Evolutionary conservation across 2,329 filamentous ascomycete genomes (phyloP), one percentile per base, ranked within the genome.

Genomic region (Penicillium sclerotiorum): DNA sequence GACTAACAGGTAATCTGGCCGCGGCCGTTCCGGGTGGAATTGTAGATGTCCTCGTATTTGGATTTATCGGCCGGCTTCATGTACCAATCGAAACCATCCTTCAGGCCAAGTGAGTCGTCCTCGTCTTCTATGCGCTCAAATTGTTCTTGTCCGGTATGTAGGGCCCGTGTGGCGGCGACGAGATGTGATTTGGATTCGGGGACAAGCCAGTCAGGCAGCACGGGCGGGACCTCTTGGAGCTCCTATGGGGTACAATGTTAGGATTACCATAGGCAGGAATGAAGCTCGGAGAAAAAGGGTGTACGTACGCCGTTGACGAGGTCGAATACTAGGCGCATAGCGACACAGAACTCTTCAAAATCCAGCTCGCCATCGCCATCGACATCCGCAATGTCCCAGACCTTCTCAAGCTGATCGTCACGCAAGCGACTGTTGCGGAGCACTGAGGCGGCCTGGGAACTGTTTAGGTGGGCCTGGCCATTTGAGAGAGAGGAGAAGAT

Each of bases 311-410:
- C 94, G 67, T 99, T 99, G 62, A 99, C 86, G 59, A 97, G 78
- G 71, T 99, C 94, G 72, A 97, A 99, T 64, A 97, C 96, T 66
- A 99, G 78, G 66, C 94, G 85, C 94, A 99, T 99, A 32, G 92
- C 94, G 50, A 99, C 94, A 73, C 94, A 99, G 72, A 99, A 99
- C 79, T 99, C 94, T 76, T 99, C 94, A 77, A 99, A 99, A 75
- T 99, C 94, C 47, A 99, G 80, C 73, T 95, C 95, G 56, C 94
- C 94, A 77, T 99, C 94, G 63, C 92, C 92, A 74, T 99, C 94
- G 54, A 99, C 90, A 70, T 99, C 94, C 50, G 94, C 90, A 56
- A 99, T 81, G 67, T 99, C 94, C 94, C 94, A 99, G 56, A 99
- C 90, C 63, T 86, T 84, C 76, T 97, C 94, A n/a, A 99, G 86